Evolutionary conservation across 2,329 filamentous ascomycete species (phyloP), one percentile per base, ranked within the genome.

Genomic region (Trichoderma koningiopsis): DNA sequence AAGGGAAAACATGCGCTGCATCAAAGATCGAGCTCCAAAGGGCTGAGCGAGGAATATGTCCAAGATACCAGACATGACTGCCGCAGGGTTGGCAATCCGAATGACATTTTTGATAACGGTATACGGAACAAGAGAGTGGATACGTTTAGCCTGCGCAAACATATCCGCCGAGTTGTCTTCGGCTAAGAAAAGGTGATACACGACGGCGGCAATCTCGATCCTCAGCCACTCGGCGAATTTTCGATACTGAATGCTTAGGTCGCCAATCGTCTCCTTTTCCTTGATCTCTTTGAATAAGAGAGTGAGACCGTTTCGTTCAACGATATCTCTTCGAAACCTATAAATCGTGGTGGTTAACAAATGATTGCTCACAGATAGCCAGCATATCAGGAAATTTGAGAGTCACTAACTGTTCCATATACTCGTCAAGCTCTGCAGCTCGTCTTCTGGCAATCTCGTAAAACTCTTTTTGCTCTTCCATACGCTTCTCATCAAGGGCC

Each of bases 141-240:
- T 97, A 71, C 92, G 89, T 81, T 95, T 97, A 5, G 92, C 90
- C 80, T 99, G 96, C 0, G 94, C 93, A 79, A 98, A 98, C 35
- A 99, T 81, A 77, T 99, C 96, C 0, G 96, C 94, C 0, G 95
- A 97, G 79, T 99, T 99, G 81, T 99, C 96, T 79, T 99, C 96
- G 6, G 96, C 96, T 56, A 99, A 86, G 85, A 99, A 99, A 40
- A 99, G 85, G 79, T 99, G 96, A 77, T 99, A 99, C 70, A 98
- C 89, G 27, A 96, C 97, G 52, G 96, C 96, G 29, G 96, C 96
- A 60, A 99, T 91, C 81, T 99, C 96, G 76, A 99, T 99, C 49
- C 96, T 91, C 62, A 98, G 84, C 96, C 96, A 99, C 79, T 99
- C 96, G 22, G 95, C 95, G 77, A 99, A 98, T 79, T 98, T 99